Evolutionary conservation across 305 asterid species (phyloP), one percentile per base, ranked within the genome.

Genomic region (Caryopteris hybrid): DNA sequence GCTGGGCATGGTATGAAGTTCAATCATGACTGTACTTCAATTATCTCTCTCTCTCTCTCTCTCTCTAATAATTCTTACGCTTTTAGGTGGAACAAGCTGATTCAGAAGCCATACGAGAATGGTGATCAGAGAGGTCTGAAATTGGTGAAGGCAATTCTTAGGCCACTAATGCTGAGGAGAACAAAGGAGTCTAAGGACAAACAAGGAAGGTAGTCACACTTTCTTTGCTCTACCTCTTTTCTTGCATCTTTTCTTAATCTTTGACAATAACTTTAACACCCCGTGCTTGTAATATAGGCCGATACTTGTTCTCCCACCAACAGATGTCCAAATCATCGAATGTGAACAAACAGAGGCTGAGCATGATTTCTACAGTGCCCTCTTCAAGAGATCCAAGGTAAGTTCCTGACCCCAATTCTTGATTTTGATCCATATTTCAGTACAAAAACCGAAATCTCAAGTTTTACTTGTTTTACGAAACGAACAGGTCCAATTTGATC

Each of bases 91-190:
- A 85, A 68, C 76, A 91, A 86, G 76, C 68, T 86, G 81, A 86
- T 88, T 48, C 96, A 88, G 72, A 80, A 68, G 81, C 95, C 97
- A 31, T 91, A 91, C 51, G 97, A 86, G 18, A 91, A 84, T 78
- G 89, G 91, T 68, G 97, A 91, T 61, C 71, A 27, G 47, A 83
- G 96, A 76, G 89, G 95, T 23, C 60, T 91, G 72, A 87, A 86
- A 58, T 58, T 91, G 84, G 78, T 91, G 10, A 88, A 86, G 84
- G 92, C 90, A 34, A 88, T 91, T 70, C 81, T 88, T 45, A 82
- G 88, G 76, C 86, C 96, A 3, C 83, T 91, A 27, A 91, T 88
- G 96, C 83, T 88, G 72, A 77, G 97, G 74, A 85, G 97, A 86
- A 79, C 97, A 60, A 90, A 90, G 83, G 97, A 90, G 34, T 77